These are phyloP conservation scores for Saccharomycopsis selenospora DNA, from an alignment of 805 yeast genomes.

Conservation along the genomic window DNA sequence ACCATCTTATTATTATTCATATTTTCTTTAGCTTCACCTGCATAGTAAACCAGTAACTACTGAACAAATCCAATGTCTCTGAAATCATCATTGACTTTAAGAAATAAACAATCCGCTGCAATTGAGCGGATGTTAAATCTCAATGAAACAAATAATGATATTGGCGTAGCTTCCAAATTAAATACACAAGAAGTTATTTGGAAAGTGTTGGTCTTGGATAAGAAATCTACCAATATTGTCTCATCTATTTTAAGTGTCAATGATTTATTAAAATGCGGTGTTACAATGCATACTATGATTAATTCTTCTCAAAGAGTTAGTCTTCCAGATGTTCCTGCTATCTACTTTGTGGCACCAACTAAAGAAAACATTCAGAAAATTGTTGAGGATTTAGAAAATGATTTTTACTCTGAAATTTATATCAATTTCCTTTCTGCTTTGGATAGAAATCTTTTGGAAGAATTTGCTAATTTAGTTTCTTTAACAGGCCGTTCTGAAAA, in stretches of 20 bases:
- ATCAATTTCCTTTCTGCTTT: conserved; percentile 82
- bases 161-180: conserved; percentile 47
- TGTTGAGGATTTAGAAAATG: conserved; percentile 63
- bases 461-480: conserved; percentile 78
- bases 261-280: conserved; percentile 82
- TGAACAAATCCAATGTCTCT: background rate
- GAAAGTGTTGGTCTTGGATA: conserved; percentile 86
- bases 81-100: conserved; percentile 7
- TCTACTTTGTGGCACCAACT: conserved; percentile 88
- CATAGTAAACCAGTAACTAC: no score
- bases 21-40: background rate
- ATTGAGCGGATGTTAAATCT: conserved; percentile 82
- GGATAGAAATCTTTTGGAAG: conserved; percentile 73
- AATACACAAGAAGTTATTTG: conserved; percentile 68
- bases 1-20: no score
- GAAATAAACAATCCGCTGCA: conserved; percentile 27
- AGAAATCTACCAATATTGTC: conserved; percentile 72
- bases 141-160: conserved; percentile 40
- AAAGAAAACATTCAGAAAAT: conserved; percentile 63
- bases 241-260: conserved; percentile 90
- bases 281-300: conserved; percentile 80
- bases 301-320: conserved; percentile 60
- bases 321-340: conserved; percentile 89
- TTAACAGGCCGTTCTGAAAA: conserved; percentile 58
- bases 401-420: conserved; percentile 71